Evolutionary conservation across 495 filamentous ascomycete genomes (phyloP).

Genomic region (Hypoxylon lenormandii): DNA sequence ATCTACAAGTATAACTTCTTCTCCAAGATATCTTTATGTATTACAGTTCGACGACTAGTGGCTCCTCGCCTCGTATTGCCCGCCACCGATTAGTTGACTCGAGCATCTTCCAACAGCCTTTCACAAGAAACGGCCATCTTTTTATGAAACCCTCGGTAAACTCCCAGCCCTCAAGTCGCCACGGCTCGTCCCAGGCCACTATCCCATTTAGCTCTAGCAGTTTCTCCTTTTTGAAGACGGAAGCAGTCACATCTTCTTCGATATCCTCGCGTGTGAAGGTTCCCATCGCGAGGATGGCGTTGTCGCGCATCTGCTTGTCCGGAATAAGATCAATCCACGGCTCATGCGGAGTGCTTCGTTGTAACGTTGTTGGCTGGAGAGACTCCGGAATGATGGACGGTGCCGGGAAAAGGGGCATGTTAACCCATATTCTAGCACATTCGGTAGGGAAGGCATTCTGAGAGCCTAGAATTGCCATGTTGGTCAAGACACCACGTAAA

Average conservation of each 20-base stretch:
- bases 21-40: no score
- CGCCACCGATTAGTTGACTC: conserved; percentile 61
- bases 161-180: conserved; percentile 60
- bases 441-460: conserved; percentile 31
- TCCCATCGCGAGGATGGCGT: conserved; percentile 59
- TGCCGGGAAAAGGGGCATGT: conserved; percentile 33
- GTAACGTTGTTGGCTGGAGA: conserved; percentile 63
- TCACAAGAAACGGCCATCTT: conserved; percentile 60
- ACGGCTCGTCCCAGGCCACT: conserved; percentile 62
- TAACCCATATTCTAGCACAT: conserved; percentile 26
- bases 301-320: conserved; percentile 63
- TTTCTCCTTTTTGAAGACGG: conserved; percentile 12
- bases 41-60: conserved; percentile 34
- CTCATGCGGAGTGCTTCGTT: conserved; percentile 58
- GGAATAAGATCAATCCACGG: conserved; percentile 69
- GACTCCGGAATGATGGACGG: conserved; percentile 51
- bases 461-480: conserved; percentile 43
- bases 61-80: conserved; percentile 50
- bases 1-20: no score
- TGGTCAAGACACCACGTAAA: conserved; percentile 50
- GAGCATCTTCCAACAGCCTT: conserved; percentile 55
- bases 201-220: conserved; percentile 45
- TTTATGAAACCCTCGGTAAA: conserved; percentile 55
- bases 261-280: conserved; percentile 61
- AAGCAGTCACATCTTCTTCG: conserved; percentile 53